Evolutionary conservation across 139 green algal species (phyloP).

Genomic region (Marvania coccoides): DNA sequence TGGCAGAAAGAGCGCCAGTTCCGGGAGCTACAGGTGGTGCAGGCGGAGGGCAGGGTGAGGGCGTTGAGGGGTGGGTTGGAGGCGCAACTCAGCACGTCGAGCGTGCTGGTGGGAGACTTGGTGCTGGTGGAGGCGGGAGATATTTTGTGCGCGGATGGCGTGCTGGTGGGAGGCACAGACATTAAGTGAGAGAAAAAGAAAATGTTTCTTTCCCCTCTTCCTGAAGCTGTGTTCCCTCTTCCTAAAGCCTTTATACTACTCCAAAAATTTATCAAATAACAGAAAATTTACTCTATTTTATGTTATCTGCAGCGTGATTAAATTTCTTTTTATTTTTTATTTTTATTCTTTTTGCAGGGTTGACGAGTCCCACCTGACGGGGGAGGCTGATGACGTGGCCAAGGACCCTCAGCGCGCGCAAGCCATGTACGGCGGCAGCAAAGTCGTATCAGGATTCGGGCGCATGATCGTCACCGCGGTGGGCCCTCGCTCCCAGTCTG

Average conservation of each 20-base stretch:
- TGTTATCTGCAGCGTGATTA: too few species aligned
- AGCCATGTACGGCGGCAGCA: constrained; percentile 51
- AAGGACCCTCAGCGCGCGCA: constrained; percentile 31
- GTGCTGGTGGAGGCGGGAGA: constrained; percentile 73
- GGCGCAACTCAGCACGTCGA: constrained; percentile 31
- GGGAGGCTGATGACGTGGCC: constrained; percentile 57
- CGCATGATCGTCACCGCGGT: constrained; percentile 73
- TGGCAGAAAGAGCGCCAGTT: constrained; percentile 87
- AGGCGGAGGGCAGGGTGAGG: constrained; percentile 56
- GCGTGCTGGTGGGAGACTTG: constrained; percentile 74
- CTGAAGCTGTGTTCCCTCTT: background rate
- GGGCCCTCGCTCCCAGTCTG: constrained; percentile 60
- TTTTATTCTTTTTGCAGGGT: constrained; percentile 54
- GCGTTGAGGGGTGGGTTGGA: constrained; percentile 46
- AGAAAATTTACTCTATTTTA: too few species aligned
- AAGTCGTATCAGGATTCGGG: constrained; percentile 62
- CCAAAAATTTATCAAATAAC: too few species aligned
- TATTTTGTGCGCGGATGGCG: constrained; percentile 71
- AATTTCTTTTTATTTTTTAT: too few species aligned
- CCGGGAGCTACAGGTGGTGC: constrained; percentile 56
- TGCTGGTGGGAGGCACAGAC: constrained; percentile 53
- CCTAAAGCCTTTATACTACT: too few species aligned
- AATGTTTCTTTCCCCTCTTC: background rate
- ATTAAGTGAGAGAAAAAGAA: constrained; percentile 58
- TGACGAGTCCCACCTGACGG: constrained; percentile 76